Percentiles rank a stretch among this genome's conserved stretches.
These are phyloP conservation scores for Jamesozyma rosinii DNA, from an alignment of 805 yeast genomes.

Conservation along the genomic window DNA sequence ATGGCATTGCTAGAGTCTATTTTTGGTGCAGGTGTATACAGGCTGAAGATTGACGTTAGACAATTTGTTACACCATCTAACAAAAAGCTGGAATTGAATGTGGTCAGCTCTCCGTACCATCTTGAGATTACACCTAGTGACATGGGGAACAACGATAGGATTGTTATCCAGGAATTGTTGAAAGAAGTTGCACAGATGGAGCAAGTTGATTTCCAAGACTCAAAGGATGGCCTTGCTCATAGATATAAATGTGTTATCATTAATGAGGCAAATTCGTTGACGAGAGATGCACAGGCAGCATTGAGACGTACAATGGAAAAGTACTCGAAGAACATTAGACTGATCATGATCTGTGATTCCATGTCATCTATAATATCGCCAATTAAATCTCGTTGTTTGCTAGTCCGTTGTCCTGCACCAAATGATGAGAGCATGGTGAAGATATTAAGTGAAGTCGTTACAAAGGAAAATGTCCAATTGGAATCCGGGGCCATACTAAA, in stretches of 20 bases:
- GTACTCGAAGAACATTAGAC: constrained; percentile 76
- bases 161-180: constrained; percentile 86
- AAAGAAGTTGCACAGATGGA: constrained; percentile 94
- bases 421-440: constrained; percentile 43
- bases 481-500: constrained; percentile 39
- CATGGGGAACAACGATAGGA: constrained; percentile 90
- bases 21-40: constrained; percentile 76
- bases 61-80: constrained; percentile 66
- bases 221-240: constrained; percentile 36
- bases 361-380: constrained; percentile 91
- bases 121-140: constrained; percentile 94
- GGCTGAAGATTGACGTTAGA: constrained; percentile 82
- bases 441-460: constrained; percentile 48
- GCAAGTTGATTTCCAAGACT: constrained; percentile 70
- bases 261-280: constrained; percentile 82
- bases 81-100: constrained; percentile 80
- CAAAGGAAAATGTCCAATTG: constrained; percentile 41
- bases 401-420: constrained; percentile 86
- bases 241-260: constrained; percentile 74
- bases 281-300: constrained; percentile 94
- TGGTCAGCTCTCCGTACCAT: constrained; percentile 85
- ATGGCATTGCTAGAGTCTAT: constrained; percentile 68
- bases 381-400: constrained; percentile 82
- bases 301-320: constrained; percentile 93
- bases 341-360: constrained; percentile 77